Base-by-base conservation (phyloP, 768 basidiomycete species). In the Tylopilus sp. region DNA sequence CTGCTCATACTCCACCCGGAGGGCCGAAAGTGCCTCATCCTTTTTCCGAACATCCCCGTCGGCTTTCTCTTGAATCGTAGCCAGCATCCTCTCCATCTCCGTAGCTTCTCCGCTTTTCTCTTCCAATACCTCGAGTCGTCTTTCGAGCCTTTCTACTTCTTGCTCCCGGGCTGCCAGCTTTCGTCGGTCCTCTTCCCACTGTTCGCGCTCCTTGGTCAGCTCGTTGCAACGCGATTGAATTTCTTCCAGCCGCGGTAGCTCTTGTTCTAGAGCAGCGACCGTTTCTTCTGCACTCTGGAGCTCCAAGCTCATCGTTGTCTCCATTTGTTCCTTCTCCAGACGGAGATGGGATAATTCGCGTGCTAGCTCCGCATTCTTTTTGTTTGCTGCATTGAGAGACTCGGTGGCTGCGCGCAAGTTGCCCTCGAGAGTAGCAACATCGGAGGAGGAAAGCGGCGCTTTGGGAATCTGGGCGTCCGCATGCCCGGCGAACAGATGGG, bases 401-500 rank as follows among this genome's bases (percentile, higher is more conserved):
- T 78, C 76, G 3, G 82, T 82, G 1, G 82, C 83, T 16, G 80
- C 79, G 52, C 79, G 80, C 36, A 92, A 72, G 65, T 82, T 84
- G 53, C 80, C 78, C 60, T 92, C 87, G 19, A 92, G 75, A 6
- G 74, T 67, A 14, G 71, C 52, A 9, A 84, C 69, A 52, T 83
- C 81, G 21, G 61, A 59, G 14, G 76, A 70, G 12, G 78, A 69
- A 26, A 78, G 74, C 1, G 79, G 71, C 4, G 75, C 73, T 37
- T 76, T 68, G 28, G 73, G 72, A 0, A 87, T 72, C 17, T 87
- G 71, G 6, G 88, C 79, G 40, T 84, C 78, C 4, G 80, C 82
- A 58, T 92, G 87, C 0, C 92, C 91, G 0, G 92, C 89, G 58
- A 92, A 92, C 48, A 93, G 75, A 71, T 92, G 90, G 0, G 86